phyloP scores from a whole-genome alignment of 1,284 basidiomycete species.

The Austroboletus novae-zelandiae region DNA sequence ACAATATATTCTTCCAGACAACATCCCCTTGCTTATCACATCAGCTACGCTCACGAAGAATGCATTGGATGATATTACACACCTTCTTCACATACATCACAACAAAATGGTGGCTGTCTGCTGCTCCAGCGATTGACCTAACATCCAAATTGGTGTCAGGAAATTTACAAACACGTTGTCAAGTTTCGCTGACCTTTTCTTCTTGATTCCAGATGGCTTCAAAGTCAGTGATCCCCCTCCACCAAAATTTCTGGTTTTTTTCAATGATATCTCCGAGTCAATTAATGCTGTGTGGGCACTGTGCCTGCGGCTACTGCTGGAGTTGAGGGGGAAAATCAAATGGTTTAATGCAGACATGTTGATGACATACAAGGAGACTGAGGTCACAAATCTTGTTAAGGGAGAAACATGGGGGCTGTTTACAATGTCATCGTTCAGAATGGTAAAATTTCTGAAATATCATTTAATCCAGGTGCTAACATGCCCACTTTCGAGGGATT shows the following conservation, averaged over 20 bases:
- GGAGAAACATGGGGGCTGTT: no score
- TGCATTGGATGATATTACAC: neutral
- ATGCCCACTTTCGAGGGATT: no score
- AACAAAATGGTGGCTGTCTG: neutral
- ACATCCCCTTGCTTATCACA: neutral
- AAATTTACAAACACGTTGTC: constrained; percentile 23
- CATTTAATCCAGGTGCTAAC: no score
- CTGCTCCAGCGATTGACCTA: constrained; percentile 29
- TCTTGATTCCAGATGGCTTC: constrained; percentile 22
- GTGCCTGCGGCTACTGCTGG: no score
- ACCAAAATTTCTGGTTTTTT: constrained; percentile 34
- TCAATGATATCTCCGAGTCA: constrained; percentile 20
- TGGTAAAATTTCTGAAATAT: no score
- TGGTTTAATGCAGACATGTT: no score
- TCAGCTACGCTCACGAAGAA: neutral
- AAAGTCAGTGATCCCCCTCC: constrained; percentile 10
- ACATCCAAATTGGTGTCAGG: constrained; percentile 29
- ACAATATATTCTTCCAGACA: neutral
- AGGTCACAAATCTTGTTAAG: no score
- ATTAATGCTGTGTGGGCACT: no score
- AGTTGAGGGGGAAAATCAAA: no score
- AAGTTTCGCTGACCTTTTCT: constrained; percentile 26
- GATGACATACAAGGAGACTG: no score
- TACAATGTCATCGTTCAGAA: no score
- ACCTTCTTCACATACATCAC: neutral